These are phyloP conservation scores for Xylariales sp. DNA, from an alignment of 2,329 filamentous ascomycete species.

Conservation along the genomic window DNA sequence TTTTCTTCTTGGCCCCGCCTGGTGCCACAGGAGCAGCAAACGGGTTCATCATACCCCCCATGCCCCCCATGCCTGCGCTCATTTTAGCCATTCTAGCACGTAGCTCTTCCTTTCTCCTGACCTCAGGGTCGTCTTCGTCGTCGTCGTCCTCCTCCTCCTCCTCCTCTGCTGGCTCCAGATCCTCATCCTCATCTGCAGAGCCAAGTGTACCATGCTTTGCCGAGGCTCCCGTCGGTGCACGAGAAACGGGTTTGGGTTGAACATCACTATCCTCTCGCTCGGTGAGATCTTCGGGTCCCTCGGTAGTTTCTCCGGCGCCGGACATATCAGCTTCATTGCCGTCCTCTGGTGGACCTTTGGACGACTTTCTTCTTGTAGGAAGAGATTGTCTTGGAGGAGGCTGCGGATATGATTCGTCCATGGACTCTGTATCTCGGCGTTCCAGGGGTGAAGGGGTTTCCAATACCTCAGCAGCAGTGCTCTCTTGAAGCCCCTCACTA, in stretches of 20 bases:
- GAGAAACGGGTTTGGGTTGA: constrained; percentile 36
- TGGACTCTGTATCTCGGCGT: constrained; percentile 43
- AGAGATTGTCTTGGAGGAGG: constrained; percentile 32
- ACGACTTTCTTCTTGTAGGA: constrained; percentile 48
- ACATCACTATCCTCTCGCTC: constrained; percentile 74
- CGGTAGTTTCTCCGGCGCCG: constrained; percentile 59
- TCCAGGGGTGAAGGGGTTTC: constrained; percentile 34
- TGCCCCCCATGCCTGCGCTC: constrained; percentile 75
- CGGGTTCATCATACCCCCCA: constrained; percentile 79
- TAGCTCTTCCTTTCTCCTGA: constrained; percentile 78
- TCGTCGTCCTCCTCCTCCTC: constrained; percentile 71
- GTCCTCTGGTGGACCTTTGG: constrained; percentile 43
- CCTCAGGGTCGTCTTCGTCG: constrained; percentile 83
- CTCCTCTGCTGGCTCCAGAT: constrained; percentile 33
- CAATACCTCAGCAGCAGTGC: constrained; percentile 28
- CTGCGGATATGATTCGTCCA: constrained; percentile 39
- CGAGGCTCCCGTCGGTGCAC: constrained; percentile 33
- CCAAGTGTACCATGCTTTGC: constrained; percentile 23
- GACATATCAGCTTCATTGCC: constrained; percentile 64
- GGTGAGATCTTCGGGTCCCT: constrained; percentile 55
- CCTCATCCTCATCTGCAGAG: constrained; percentile 39
- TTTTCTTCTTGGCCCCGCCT: constrained; percentile 53
- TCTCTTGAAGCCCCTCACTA: constrained; percentile 33
- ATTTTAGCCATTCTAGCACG: constrained; percentile 97
- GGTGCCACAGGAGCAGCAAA: constrained; percentile 66